These are phyloP conservation scores for Penicillium janthinellum DNA, from an alignment of 2,329 filamentous ascomycete species.

Conservation along the genomic window DNA sequence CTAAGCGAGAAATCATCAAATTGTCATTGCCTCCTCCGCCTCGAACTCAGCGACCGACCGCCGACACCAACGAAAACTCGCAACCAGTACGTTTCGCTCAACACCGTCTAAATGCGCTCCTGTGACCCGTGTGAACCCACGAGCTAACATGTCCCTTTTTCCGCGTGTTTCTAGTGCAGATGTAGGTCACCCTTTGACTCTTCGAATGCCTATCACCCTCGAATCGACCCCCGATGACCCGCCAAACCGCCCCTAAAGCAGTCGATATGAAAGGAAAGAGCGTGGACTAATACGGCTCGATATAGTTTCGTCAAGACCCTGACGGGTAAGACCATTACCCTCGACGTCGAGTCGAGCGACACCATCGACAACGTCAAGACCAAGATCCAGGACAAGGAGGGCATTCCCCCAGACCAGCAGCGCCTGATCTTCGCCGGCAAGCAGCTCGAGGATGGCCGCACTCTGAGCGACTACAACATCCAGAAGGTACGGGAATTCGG, in stretches of 20 bases:
- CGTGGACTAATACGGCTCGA: slow-evolving; percentile 30
- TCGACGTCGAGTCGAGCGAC: slow-evolving; percentile 98
- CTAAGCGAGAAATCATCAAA: slow-evolving; percentile 50
- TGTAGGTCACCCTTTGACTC: slow-evolving; percentile 62
- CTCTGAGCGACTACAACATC: slow-evolving; percentile 98
- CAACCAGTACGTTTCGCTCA: slow-evolving; percentile 48
- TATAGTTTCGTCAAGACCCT: slow-evolving; percentile 99
- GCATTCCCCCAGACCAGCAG: slow-evolving; percentile 97
- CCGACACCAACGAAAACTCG: slow-evolving; percentile 49
- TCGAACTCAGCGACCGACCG: slow-evolving; percentile 44
- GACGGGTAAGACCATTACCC: slow-evolving; percentile 99
- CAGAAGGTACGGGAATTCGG: slow-evolving; percentile 73
- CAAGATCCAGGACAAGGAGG: slow-evolving; percentile 99
- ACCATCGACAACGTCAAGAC: slow-evolving; percentile 99
- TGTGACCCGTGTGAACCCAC: slow-evolving; percentile 18
- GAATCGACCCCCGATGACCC: slow-evolving; percentile 24
- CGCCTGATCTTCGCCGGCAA: slow-evolving; percentile 98
- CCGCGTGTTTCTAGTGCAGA: slow-evolving; percentile 70
- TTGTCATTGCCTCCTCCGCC: slow-evolving; percentile 41
- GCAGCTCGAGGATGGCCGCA: slow-evolving; percentile 98
- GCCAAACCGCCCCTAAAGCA: slow-evolving; percentile 22
- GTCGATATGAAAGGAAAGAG: slow-evolving; percentile 20
- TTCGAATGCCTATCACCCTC: slow-evolving; percentile 30
- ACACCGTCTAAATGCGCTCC: slow-evolving; percentile 12
- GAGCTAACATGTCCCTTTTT: slow-evolving; percentile 52